Conservation (phyloP, 345 rosid species). For the Eutrema japonicum region DNA sequence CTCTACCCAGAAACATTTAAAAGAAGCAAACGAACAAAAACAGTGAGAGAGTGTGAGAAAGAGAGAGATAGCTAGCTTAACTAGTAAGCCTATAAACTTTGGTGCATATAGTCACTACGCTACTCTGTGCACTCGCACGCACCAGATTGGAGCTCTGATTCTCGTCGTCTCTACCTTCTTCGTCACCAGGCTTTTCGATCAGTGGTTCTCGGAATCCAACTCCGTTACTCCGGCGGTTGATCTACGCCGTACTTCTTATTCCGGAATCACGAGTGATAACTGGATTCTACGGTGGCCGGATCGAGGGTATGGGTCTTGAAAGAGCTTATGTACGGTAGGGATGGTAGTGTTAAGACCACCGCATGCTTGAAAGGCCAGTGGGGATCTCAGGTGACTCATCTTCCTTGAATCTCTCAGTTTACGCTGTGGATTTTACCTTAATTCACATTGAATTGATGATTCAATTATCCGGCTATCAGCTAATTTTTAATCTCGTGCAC, state of each 20-base stretch:
- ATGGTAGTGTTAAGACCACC: conserved; percentile 57
- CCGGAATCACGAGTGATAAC: conserved; percentile 31
- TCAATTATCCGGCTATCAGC: background rate
- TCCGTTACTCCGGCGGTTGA: conserved; percentile 30
- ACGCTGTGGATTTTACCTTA: background rate
- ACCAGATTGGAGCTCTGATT: conserved; percentile 85
- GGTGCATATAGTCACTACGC: conserved; percentile 50
- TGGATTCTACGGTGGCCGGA: conserved; percentile 61
- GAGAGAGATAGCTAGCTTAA: conserved; percentile 48
- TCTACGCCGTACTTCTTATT: conserved; percentile 23
- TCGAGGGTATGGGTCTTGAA: conserved; percentile 66
- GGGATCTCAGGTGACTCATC: conserved; percentile 85
- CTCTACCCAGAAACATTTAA: background rate
- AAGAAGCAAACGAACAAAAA: conserved; percentile 1
- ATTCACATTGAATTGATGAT: background rate
- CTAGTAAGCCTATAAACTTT: conserved; percentile 53
- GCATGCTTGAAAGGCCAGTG: conserved; percentile 89
- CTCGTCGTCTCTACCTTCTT: conserved; percentile 75
- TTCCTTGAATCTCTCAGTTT: conserved; percentile 14
- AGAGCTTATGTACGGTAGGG: conserved; percentile 74
- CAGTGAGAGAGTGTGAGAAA: background rate
- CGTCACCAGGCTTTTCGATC: conserved; percentile 79
- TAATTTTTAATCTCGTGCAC: background rate
- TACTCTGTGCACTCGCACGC: conserved; percentile 79
- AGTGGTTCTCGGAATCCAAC: conserved; percentile 53